Conservation (phyloP, 2,329 filamentous ascomycete genomes). For the Fusarium pininemorale region DNA sequence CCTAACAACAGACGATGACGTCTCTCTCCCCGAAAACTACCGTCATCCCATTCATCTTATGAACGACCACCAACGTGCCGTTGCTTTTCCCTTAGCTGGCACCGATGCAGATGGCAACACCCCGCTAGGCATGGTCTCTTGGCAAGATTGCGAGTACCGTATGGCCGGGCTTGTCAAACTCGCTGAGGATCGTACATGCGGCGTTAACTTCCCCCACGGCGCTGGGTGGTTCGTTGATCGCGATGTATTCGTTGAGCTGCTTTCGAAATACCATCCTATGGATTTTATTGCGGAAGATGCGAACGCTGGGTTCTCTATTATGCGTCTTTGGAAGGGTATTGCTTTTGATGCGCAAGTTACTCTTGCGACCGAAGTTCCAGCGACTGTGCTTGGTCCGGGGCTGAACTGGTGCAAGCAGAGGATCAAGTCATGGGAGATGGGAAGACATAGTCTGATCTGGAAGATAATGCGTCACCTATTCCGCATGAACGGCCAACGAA, state of each 20-base stretch:
- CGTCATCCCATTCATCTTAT: background rate
- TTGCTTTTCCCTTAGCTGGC: background rate
- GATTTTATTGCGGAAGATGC: background rate
- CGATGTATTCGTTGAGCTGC: background rate
- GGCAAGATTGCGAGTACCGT: background rate
- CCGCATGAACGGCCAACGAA: background rate
- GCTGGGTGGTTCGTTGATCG: conserved; percentile 6
- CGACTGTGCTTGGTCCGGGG: conserved; percentile 12
- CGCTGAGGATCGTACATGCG: background rate
- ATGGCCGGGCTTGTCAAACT: conserved; percentile 2
- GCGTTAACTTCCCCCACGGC: background rate
- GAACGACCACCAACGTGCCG: background rate
- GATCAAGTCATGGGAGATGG: conserved; percentile 33
- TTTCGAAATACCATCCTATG: conserved; percentile 2
- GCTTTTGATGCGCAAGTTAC: conserved; percentile 3
- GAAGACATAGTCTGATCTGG: conserved; percentile 19
- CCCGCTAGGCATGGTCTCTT: background rate
- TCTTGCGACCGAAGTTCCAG: background rate
- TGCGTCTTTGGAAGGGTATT: background rate
- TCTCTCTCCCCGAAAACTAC: background rate
- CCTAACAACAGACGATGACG: background rate
- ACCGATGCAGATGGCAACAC: background rate
- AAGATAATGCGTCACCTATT: conserved; percentile 3
- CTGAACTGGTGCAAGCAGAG: conserved; percentile 33
- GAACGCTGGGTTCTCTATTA: background rate